These are phyloP conservation scores for Lactarius hatsudake DNA, from an alignment of 768 basidiomycete species.

Conservation along the genomic window DNA sequence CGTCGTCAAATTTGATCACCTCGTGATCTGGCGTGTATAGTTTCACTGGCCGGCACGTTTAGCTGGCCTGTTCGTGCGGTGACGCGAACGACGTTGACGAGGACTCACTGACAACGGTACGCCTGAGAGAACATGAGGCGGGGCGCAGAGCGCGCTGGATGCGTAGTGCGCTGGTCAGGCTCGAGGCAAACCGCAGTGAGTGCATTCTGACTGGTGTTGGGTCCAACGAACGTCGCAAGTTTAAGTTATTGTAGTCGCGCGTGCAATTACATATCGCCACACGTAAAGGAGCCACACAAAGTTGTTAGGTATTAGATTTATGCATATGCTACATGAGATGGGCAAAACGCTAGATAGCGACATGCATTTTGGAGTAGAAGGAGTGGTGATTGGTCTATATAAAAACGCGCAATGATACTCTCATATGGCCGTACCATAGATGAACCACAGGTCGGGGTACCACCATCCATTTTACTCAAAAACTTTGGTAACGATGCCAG, in stretches of 20 bases:
- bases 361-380: slow-evolving; percentile 8
- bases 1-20: slow-evolving; percentile 73
- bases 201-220: slow-evolving; percentile 15
- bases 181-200: slow-evolving; percentile 35
- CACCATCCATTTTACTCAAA: slow-evolving; percentile 46
- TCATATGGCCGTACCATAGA: not conserved
- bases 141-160: slow-evolving; percentile 30
- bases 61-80: too few relatives aligned
- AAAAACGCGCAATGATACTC: not conserved
- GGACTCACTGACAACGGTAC: slow-evolving; percentile 62
- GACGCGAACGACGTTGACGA: not conserved
- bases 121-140: slow-evolving; percentile 36
- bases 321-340: slow-evolving; percentile 16
- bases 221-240: not conserved
- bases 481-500: slow-evolving; percentile 90
- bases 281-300: not conserved
- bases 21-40: slow-evolving; percentile 89
- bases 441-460: not conserved
- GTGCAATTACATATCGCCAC: not conserved
- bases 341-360: not conserved
- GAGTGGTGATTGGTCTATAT: slow-evolving; percentile 22
- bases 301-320: slow-evolving; percentile 15
- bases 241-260: slow-evolving; percentile 5
- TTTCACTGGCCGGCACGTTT: slow-evolving; percentile 47
- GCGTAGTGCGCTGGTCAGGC: slow-evolving; percentile 30